Conservation (phyloP, 345 rosid species). For the Mallotus nudiflorus region DNA sequence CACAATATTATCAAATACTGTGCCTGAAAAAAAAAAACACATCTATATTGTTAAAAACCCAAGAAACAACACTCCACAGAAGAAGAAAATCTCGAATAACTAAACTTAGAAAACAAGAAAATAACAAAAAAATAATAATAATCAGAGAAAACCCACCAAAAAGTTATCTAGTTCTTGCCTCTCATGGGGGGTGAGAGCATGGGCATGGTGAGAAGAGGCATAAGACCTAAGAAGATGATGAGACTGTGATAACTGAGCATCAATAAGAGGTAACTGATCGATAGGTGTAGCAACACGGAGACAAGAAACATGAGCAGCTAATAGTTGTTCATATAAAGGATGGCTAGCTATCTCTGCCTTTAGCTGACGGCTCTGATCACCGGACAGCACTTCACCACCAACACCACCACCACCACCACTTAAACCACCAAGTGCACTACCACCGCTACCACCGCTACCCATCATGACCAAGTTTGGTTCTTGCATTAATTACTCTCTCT, state of each 20-base stretch:
- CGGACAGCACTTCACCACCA: slow-evolving; percentile 44
- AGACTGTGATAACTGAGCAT: slow-evolving; percentile 86
- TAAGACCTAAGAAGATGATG: slow-evolving; percentile 86
- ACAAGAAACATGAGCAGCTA: slow-evolving; percentile 87
- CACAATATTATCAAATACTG: slow-evolving; percentile 90
- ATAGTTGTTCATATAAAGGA: slow-evolving; percentile 82
- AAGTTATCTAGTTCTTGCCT: slow-evolving; percentile 93
- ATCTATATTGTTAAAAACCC: slow-evolving; percentile 6
- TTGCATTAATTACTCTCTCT: slow-evolving; percentile 71
- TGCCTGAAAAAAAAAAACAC: slow-evolving; percentile 42
- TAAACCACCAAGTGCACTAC: slow-evolving; percentile 38
- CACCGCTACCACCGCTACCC: slow-evolving; percentile 40
- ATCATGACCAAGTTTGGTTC: slow-evolving; percentile 75
- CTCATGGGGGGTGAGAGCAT: slow-evolving; percentile 58
- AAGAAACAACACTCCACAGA: no score
- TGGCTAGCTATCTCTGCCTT: slow-evolving; percentile 87
- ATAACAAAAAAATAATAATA: neutral
- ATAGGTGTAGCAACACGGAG: slow-evolving; percentile 94
- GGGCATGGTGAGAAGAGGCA: slow-evolving; percentile 57
- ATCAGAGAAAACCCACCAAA: slow-evolving; percentile 48
- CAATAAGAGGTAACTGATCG: slow-evolving; percentile 92
- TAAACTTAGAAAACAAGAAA: neutral
- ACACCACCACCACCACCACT: slow-evolving; percentile 31
- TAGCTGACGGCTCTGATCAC: slow-evolving; percentile 56
- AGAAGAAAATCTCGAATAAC: neutral